Evolutionary conservation across 2,329 filamentous ascomycete genomes (phyloP), one percentile per base, ranked within the genome.

Genomic region (Epichloe amarillans): DNA sequence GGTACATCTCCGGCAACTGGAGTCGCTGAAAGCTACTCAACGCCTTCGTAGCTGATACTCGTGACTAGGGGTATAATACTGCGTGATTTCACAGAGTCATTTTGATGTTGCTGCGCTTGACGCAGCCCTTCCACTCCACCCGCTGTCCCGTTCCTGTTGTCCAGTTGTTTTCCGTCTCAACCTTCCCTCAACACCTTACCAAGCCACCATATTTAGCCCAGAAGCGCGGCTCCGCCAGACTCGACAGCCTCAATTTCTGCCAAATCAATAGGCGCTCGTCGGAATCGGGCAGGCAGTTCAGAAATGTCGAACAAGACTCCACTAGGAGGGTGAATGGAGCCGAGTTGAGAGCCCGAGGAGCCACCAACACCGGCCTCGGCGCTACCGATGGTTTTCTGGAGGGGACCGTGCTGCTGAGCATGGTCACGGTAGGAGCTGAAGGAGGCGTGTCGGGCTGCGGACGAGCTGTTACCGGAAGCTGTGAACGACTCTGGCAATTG

Each of bases 211-310:
- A 11, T 57, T 62, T 66, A 79, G 55, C 72, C 70, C 56, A 75
- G 68, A 51, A 75, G 64, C 37, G 76, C 70, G 36, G 91, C 93
- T 52, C 93, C 93, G 50, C 90, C 93, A 51, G 88, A 93, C 79
- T 96, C 89, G 62, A 98, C 79, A 21, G 89, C 90, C 68, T 97
- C 93, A 54, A 98, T 98, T 78, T 98, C 93, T 42, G 83, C 82
- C 59, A 83, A 69, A 38, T 79, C 83, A 70, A 90, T 86, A 12
- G 81, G 77, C 46, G 79, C 72, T 57, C 88, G 79, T 62, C 83
- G 81, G 79, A 96, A 98, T 61, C 91, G 81, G 55, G 74, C 66
- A 17, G 93, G 91, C 23, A 98, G 82, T 71, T 98, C 86, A 59
- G 81, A 86, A 60, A 89, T 82, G 69, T 97, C 93, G 65, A 95